phyloP scores from a whole-genome alignment of 2,329 filamentous ascomycete species.

The Cladosporium oxysporum region DNA sequence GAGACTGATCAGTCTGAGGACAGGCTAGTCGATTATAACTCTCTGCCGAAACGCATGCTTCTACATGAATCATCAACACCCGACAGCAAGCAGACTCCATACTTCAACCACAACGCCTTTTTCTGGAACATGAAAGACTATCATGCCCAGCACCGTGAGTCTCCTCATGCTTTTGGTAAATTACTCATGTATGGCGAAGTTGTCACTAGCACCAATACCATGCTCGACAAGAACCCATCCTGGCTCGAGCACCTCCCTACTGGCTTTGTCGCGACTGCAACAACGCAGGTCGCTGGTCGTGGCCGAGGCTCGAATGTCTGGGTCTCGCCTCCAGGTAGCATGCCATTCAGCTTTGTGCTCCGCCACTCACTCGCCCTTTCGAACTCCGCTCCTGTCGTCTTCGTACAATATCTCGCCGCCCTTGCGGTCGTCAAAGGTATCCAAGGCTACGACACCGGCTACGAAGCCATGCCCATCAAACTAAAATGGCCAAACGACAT shows the following conservation, averaged over 20 bases:
- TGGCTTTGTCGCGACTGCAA: constrained; percentile 86
- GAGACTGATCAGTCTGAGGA: constrained; percentile 34
- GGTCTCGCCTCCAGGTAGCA: constrained; percentile 82
- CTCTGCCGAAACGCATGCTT: constrained; percentile 71
- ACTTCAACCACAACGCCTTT: constrained; percentile 81
- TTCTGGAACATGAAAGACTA: constrained; percentile 72
- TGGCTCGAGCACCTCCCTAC: constrained; percentile 74
- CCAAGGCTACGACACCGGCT: constrained; percentile 73
- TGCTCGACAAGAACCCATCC: constrained; percentile 88
- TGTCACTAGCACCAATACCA: constrained; percentile 88
- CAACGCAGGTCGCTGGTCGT: constrained; percentile 82
- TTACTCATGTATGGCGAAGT: constrained; percentile 85
- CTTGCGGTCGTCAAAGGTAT: constrained; percentile 85
- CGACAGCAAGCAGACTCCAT: constrained; percentile 71
- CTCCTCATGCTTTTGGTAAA: constrained; percentile 69
- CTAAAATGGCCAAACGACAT: constrained; percentile 99
- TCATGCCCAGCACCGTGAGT: constrained; percentile 54
- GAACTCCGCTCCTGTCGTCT: constrained; percentile 76
- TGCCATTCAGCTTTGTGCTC: constrained; percentile 87
- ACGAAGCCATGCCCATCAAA: constrained; percentile 73
- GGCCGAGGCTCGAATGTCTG: constrained; percentile 92
- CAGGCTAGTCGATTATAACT: constrained; percentile 71
- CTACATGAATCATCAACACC: constrained; percentile 71
- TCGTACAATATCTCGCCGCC: constrained; percentile 89
- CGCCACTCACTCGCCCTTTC: constrained; percentile 77